Percentiles rank a stretch among this genome's conserved stretches.
phyloP scores from a whole-genome alignment of 108 stramenopile species.

The Seminavis robusta region DNA sequence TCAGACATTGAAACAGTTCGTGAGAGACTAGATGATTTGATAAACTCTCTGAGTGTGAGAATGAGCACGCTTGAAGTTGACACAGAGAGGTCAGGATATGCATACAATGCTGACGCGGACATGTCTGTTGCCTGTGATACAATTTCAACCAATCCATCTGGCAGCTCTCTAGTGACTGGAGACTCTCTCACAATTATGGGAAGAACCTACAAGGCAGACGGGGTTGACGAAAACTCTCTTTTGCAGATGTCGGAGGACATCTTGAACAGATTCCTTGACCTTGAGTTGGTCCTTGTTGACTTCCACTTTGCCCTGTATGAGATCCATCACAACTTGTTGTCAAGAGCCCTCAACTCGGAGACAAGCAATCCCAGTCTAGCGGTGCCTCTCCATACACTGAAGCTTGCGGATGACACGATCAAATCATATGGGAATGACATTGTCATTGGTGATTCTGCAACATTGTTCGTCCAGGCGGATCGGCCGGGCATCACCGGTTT shows the following conservation, averaged over 20 bases:
- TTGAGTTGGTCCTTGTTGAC: constrained; percentile 7
- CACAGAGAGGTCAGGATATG: too few species aligned
- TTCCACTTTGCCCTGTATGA: constrained; percentile 18
- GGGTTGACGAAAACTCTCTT: constrained; percentile 8
- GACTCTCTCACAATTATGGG: too few species aligned
- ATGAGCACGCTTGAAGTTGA: too few species aligned
- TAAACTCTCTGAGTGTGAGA: too few species aligned
- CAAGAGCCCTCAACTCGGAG: background rate
- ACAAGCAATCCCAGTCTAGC: background rate
- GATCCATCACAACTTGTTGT: constrained; percentile 12
- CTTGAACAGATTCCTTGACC: background rate
- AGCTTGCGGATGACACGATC: constrained; percentile 9
- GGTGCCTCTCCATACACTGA: constrained; percentile 2
- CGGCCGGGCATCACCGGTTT: constrained; percentile 1
- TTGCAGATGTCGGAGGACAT: constrained; percentile 19
- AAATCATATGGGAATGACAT: constrained; percentile 8
- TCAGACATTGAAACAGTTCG: too few species aligned
- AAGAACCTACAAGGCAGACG: background rate
- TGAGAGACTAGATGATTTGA: too few species aligned
- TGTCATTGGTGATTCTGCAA: constrained; percentile 14
- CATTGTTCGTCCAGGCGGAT: constrained; percentile 17
- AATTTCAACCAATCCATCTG: too few species aligned
- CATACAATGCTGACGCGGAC: too few species aligned
- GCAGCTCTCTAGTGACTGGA: too few species aligned
- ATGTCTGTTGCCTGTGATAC: too few species aligned